A percentile compares a stretch with the other conserved stretches of the same genome.
phyloP scores from a whole-genome alignment of 805 yeast genomes.

The Candida dajiaensis region DNA sequence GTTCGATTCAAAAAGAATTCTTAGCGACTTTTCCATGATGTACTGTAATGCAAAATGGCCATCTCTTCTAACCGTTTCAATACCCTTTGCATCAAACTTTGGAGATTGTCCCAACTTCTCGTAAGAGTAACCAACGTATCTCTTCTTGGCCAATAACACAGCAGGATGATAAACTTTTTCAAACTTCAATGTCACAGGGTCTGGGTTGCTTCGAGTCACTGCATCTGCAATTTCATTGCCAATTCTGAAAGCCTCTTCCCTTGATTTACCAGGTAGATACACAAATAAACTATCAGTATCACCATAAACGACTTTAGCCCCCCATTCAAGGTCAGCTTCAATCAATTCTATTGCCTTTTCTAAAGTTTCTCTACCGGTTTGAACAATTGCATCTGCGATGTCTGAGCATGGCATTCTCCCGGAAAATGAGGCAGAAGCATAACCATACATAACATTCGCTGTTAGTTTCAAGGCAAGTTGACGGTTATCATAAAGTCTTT shows the following conservation, averaged over 20 bases:
- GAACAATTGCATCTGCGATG: conserved; percentile 90
- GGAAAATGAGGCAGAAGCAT: conserved; percentile 88
- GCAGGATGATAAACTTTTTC: conserved; percentile 93
- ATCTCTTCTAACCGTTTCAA: conserved; percentile 90
- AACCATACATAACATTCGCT: conserved; percentile 96
- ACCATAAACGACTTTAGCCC: conserved; percentile 92
- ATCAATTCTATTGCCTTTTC: conserved; percentile 64
- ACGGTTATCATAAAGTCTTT: conserved; percentile 59
- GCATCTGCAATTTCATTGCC: conserved; percentile 65
- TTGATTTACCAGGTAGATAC: conserved; percentile 76
- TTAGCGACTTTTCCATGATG: conserved; percentile 64
- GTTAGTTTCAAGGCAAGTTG: conserved; percentile 85
- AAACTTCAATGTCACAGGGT: conserved; percentile 77
- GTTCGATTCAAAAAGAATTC: conserved; percentile 62
- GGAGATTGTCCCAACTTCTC: conserved; percentile 49
- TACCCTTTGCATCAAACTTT: conserved; percentile 91
- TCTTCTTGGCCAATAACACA: conserved; percentile 73
- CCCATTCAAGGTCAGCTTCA: conserved; percentile 56
- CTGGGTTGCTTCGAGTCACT: conserved; percentile 65
- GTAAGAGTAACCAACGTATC: conserved; percentile 85
- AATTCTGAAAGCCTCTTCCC: conserved; percentile 66
- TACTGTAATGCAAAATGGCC: conserved; percentile 91
- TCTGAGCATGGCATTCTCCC: conserved; percentile 98
- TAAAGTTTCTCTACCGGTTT: conserved; percentile 82
- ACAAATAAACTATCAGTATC: conserved; percentile 95